A percentile compares a stretch with the other conserved stretches of the same genome.
These are phyloP conservation scores for Articulospora tetracladia DNA, from an alignment of 495 filamentous ascomycete genomes.

Conservation along the genomic window DNA sequence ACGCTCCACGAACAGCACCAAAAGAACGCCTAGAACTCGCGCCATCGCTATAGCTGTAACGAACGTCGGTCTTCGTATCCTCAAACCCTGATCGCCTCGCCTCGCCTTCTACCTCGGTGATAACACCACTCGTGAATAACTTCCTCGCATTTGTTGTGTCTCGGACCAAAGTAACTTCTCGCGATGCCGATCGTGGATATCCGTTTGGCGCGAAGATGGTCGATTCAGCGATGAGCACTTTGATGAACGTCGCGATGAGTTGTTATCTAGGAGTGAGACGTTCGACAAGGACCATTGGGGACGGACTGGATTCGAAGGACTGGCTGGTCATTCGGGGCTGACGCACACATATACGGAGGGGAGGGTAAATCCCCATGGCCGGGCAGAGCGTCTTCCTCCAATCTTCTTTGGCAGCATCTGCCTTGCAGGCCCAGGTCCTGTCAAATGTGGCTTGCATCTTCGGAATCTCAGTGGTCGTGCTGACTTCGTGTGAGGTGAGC, in stretches of 20 bases:
- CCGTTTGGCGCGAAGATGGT: neutral
- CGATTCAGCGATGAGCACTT: neutral
- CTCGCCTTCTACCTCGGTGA: neutral
- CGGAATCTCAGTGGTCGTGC: neutral
- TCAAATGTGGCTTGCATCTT: neutral
- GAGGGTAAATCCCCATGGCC: neutral
- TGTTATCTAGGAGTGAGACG: neutral
- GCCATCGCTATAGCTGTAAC: neutral
- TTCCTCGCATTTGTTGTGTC: neutral
- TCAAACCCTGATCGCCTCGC: neutral
- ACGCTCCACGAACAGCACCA: constrained; percentile 1
- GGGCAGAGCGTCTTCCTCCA: neutral
- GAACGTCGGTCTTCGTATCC: neutral
- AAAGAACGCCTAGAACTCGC: neutral
- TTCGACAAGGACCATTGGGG: neutral
- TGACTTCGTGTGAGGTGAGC: neutral
- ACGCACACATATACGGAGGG: neutral
- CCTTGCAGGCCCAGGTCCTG: neutral
- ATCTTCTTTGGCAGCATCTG: constrained; percentile 1
- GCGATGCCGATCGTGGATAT: neutral
- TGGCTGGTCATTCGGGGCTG: neutral
- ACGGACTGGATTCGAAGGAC: neutral
- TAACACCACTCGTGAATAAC: neutral
- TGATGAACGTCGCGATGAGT: neutral
- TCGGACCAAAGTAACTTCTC: neutral